Conservation (phyloP, 208 protist species). For the Borovskyia barvae region DNA sequence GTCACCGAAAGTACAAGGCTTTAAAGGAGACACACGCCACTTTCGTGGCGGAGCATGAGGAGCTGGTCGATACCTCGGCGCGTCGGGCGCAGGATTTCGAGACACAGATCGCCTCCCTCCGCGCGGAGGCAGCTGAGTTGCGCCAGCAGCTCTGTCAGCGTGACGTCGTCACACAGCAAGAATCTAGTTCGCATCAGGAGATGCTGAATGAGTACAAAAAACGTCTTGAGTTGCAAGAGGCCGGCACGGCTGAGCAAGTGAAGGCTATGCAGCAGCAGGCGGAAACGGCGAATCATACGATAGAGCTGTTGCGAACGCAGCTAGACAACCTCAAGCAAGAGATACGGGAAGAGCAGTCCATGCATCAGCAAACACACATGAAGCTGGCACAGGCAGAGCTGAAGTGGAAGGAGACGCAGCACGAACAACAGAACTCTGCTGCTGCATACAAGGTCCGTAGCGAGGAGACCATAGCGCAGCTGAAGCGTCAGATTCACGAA, state of each 20-base stretch:
- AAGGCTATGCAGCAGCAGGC: constrained; percentile 38
- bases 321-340: constrained; percentile 52
- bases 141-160: constrained; percentile 37
- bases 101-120: constrained; percentile 19
- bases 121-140: constrained; percentile 23
- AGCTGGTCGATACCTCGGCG: constrained; percentile 6
- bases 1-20: constrained; percentile 67
- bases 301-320: constrained; percentile 49
- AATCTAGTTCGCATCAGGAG: constrained; percentile 28
- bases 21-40: constrained; percentile 49
- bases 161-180: constrained; percentile 37
- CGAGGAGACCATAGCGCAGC: constrained; percentile 56
- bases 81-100: constrained; percentile 23
- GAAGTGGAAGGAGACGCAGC: constrained; percentile 36
- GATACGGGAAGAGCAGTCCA: constrained; percentile 42
- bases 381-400: constrained; percentile 44
- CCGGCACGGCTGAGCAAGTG: constrained; percentile 17
- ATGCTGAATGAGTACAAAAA: constrained; percentile 39
- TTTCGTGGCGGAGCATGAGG: constrained; percentile 31
- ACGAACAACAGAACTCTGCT: constrained; percentile 45
- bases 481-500: constrained; percentile 81
- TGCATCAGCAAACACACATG: constrained; percentile 48
- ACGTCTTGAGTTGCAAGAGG: constrained; percentile 38
- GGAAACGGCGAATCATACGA: constrained; percentile 58
- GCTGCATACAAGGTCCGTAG: constrained; percentile 41